phyloP scores from a whole-genome alignment of 441 rosid species.

The Syzygium malaccense region DNA sequence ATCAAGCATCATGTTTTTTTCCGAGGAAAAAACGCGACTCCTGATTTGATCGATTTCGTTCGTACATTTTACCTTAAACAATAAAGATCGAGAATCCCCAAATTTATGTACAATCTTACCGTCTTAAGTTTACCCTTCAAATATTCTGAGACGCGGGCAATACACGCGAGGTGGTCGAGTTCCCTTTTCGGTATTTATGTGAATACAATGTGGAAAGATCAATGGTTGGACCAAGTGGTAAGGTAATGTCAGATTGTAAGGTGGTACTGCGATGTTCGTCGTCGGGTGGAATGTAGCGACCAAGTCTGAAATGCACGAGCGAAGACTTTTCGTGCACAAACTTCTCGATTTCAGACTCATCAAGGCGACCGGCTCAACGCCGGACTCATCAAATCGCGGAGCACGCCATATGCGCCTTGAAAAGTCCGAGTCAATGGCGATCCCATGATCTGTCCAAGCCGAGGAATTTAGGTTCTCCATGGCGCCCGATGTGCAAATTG shows the following conservation, averaged over 20 bases:
- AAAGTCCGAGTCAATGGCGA: background rate
- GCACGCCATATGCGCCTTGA: background rate
- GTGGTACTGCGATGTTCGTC: background rate
- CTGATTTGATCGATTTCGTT: background rate
- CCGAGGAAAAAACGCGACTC: background rate
- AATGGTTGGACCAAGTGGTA: background rate
- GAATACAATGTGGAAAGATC: background rate
- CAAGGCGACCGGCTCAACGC: background rate
- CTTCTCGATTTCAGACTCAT: background rate
- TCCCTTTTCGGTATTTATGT: background rate
- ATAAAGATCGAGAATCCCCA: background rate
- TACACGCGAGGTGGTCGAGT: background rate
- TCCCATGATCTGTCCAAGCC: rapidly evolving
- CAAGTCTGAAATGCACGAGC: background rate
- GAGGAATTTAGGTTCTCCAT: background rate
- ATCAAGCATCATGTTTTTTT: background rate
- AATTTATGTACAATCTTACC: no score
- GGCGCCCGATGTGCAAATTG: background rate
- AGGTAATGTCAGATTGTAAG: background rate
- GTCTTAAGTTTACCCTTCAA: background rate
- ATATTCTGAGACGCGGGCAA: rapidly evolving
- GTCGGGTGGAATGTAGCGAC: background rate
- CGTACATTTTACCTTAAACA: background rate
- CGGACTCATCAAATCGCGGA: background rate
- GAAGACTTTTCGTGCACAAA: background rate